Conservation (phyloP, 257 asterid species). For the Capsicum rhomboideum region DNA sequence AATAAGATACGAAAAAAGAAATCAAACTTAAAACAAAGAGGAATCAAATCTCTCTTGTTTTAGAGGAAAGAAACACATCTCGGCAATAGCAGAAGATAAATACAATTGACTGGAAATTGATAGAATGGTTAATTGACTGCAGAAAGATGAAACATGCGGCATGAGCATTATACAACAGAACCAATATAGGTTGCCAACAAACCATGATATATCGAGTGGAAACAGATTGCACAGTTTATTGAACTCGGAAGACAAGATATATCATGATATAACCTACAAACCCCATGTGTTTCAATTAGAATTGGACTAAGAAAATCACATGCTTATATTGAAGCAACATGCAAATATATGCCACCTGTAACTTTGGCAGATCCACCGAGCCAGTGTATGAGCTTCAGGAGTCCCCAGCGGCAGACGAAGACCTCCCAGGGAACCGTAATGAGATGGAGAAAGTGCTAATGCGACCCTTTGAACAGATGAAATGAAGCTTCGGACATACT, state of each 20-base stretch:
- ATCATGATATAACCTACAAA: neutral
- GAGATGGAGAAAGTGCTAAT: conserved; percentile 73
- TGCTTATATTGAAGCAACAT: neutral
- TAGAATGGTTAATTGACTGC: neutral
- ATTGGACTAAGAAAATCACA: neutral
- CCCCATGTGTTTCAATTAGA: neutral
- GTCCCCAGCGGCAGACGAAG: conserved; percentile 67
- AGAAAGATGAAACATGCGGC: neutral
- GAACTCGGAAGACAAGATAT: neutral
- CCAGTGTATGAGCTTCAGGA: conserved; percentile 77
- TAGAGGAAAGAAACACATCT: neutral
- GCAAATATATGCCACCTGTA: conserved; percentile 39
- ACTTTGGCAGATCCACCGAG: conserved; percentile 83
- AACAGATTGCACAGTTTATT: neutral
- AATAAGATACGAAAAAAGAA: neutral
- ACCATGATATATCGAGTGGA: neutral
- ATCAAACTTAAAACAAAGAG: neutral
- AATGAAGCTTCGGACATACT: conserved; percentile 78
- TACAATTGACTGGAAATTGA: neutral
- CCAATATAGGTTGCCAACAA: neutral
- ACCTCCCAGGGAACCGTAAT: conserved; percentile 47
- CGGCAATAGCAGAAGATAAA: neutral
- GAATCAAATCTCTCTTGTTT: neutral
- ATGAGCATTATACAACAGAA: neutral
- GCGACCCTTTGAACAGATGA: conserved; percentile 89